A percentile compares a stretch with the other conserved stretches of the same genome.
Evolutionary conservation across 2,329 filamentous ascomycete genomes (phyloP).

Genomic region (Simplicillium aogashimaense): DNA sequence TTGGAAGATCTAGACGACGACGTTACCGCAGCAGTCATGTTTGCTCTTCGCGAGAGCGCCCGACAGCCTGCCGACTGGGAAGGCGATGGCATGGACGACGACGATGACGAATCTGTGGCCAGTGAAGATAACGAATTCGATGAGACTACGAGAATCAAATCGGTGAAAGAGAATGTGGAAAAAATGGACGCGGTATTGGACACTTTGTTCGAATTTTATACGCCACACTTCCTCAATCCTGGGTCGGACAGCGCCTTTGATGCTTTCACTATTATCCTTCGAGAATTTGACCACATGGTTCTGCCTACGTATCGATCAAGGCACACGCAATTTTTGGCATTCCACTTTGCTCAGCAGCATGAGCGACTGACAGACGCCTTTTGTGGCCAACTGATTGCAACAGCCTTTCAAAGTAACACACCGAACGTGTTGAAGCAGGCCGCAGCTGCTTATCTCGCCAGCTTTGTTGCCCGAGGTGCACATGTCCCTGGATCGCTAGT

Average conservation of each 20-base stretch:
- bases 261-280: constrained; percentile 68
- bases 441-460: constrained; percentile 84
- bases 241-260: constrained; percentile 59
- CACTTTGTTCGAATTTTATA: constrained; percentile 76
- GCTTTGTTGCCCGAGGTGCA: constrained; percentile 84
- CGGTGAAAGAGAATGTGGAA: constrained; percentile 70
- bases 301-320: constrained; percentile 85
- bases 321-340: constrained; percentile 90
- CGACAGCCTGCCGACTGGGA: constrained; percentile 25
- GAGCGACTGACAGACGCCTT: constrained; percentile 74
- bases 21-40: constrained; percentile 62
- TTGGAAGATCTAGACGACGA: constrained; percentile 90
- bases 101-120: constrained; percentile 58
- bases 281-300: constrained; percentile 80
- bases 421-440: constrained; percentile 70
- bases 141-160: constrained; percentile 53
- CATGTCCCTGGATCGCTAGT: constrained; percentile 69
- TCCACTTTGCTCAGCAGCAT: constrained; percentile 84
- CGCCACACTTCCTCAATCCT: constrained; percentile 59
- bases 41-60: constrained; percentile 27
- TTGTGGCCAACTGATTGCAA: constrained; percentile 56
- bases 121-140: constrained; percentile 61
- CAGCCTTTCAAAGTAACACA: constrained; percentile 47
- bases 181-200: constrained; percentile 91
- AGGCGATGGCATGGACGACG: constrained; percentile 44